Conservation (phyloP, 768 basidiomycete genomes). For the Tricholoma terreum region DNA sequence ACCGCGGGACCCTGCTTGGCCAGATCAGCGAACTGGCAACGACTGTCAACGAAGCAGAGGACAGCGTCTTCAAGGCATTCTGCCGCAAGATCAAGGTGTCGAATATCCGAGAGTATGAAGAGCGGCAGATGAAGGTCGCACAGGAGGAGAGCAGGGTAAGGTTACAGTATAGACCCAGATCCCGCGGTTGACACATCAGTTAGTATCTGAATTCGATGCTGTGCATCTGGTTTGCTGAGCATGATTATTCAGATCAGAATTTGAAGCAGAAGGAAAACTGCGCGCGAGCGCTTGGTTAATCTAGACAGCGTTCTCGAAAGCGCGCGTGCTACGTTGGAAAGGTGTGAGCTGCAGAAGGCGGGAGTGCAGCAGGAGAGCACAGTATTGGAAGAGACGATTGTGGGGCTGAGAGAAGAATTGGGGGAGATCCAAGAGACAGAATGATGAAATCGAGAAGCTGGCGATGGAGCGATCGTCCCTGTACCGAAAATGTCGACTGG, state of each 20-base stretch:
- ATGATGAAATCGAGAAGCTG: constrained; percentile 86
- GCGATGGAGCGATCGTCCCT: constrained; percentile 81
- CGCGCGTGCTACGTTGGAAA: constrained; percentile 53
- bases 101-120: constrained; percentile 92
- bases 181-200: constrained; percentile 84
- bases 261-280: constrained; percentile 73
- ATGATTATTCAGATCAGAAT: constrained; percentile 56
- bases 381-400: constrained; percentile 52
- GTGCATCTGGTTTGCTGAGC: background rate
- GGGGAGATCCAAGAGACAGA: constrained; percentile 53
- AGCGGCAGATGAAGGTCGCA: constrained; percentile 82
- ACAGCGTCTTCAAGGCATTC: constrained; percentile 72
- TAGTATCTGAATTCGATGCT: constrained; percentile 20
- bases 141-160: constrained; percentile 86
- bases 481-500: constrained; percentile 90
- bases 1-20: constrained; percentile 48
- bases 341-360: constrained; percentile 52
- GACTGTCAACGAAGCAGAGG: constrained; percentile 75
- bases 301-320: constrained; percentile 49
- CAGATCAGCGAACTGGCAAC: constrained; percentile 53
- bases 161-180: constrained; percentile 82
- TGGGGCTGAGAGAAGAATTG: constrained; percentile 58
- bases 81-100: constrained; percentile 74
- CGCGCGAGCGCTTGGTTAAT: constrained; percentile 57
- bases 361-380: constrained; percentile 59